Conservation (phyloP, 164 flowering plant species). For the Dillenia suffruticosa region DNA sequence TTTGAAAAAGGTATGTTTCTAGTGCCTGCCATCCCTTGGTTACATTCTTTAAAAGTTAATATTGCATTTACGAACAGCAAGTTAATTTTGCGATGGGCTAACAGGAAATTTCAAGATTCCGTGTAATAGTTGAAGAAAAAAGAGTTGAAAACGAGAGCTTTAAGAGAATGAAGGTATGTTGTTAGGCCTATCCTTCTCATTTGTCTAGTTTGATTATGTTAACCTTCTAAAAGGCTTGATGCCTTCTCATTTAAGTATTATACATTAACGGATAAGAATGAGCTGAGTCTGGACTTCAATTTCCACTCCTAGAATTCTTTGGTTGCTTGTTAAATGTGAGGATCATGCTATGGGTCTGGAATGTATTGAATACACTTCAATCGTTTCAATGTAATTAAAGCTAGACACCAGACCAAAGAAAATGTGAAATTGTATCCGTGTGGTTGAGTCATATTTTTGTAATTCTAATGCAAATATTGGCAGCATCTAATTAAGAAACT, state of each 20-base stretch:
- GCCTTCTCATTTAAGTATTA: background rate
- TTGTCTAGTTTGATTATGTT: background rate
- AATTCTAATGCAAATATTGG: no score
- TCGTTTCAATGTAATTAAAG: no score
- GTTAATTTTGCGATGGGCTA: background rate
- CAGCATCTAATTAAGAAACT: no score
- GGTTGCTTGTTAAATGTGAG: no score
- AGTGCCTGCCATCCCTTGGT: background rate
- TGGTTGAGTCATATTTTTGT: no score
- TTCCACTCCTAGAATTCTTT: no score
- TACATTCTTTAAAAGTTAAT: background rate
- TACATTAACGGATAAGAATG: background rate
- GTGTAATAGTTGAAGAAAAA: slow-evolving; percentile 23
- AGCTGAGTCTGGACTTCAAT: background rate
- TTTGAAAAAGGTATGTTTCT: slow-evolving; percentile 37
- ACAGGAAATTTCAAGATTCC: slow-evolving; percentile 39
- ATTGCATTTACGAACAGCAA: no score
- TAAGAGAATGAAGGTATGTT: slow-evolving; percentile 54
- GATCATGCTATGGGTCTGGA: no score
- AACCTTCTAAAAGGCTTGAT: background rate
- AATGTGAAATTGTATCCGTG: no score
- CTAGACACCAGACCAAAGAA: no score
- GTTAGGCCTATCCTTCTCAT: background rate
- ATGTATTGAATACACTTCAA: no score
- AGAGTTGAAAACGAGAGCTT: slow-evolving; percentile 35